These are phyloP conservation scores for Phialemonium atrogriseum DNA, from an alignment of 2,329 filamentous ascomycete genomes.

Conservation along the genomic window DNA sequence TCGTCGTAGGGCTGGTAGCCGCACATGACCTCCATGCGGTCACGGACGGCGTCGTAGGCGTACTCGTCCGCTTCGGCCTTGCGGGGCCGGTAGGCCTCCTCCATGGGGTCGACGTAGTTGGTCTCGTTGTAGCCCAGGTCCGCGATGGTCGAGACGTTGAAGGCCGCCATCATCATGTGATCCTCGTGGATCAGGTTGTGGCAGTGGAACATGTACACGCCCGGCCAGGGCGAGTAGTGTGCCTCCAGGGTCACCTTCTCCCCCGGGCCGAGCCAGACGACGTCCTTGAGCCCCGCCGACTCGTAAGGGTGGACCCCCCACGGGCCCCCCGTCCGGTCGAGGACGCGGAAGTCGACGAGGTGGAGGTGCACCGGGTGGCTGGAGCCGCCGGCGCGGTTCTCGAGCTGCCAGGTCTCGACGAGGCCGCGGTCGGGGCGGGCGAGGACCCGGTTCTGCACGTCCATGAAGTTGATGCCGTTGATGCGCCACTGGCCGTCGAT, in stretches of 20 bases:
- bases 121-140: constrained; percentile 30
- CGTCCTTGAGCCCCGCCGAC: constrained; percentile 40
- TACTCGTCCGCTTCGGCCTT: neutral
- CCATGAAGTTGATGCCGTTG: constrained; percentile 32
- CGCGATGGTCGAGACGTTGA: constrained; percentile 28
- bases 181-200: constrained; percentile 33
- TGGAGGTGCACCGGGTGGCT: constrained; percentile 45
- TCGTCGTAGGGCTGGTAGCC: constrained; percentile 20
- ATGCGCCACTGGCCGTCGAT: constrained; percentile 26
- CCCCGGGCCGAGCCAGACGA: constrained; percentile 38
- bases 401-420: constrained; percentile 32
- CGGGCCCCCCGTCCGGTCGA: constrained; percentile 34
- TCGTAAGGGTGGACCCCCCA: constrained; percentile 36
- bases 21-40: constrained; percentile 17
- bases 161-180: constrained; percentile 35
- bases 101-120: constrained; percentile 28
- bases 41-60: constrained; percentile 11
- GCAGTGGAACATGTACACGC: constrained; percentile 37
- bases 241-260: constrained; percentile 37
- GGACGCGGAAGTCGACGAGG: constrained; percentile 42
- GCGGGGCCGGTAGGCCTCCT: constrained; percentile 6
- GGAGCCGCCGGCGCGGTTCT: constrained; percentile 32
- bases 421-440: constrained; percentile 30
- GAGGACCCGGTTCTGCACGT: constrained; percentile 31
- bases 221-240: constrained; percentile 40